phyloP scores from a whole-genome alignment of 495 filamentous ascomycete species.

The Neurospora hispaniola region DNA sequence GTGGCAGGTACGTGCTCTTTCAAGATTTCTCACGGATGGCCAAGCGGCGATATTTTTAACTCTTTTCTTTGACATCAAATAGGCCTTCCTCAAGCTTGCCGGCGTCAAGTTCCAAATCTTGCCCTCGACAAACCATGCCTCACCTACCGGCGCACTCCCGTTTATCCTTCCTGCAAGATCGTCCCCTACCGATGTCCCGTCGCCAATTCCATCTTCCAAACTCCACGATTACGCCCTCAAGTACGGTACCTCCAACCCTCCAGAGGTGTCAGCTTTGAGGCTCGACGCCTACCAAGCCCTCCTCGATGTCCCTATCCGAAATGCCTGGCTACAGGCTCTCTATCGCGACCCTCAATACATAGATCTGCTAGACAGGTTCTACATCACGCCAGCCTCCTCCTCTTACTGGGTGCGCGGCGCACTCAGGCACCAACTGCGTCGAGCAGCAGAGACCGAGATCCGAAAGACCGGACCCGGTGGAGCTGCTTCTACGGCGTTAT shows the following conservation, averaged over 20 bases:
- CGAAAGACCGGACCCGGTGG: slow-evolving; percentile 42
- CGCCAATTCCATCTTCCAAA: slow-evolving; percentile 52
- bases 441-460: slow-evolving; percentile 63
- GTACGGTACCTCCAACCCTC: slow-evolving; percentile 8
- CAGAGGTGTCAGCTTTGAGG: slow-evolving; percentile 21
- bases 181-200: slow-evolving; percentile 9
- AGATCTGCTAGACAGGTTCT: slow-evolving; percentile 53
- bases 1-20: slow-evolving; percentile 66
- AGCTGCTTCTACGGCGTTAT: background rate
- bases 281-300: slow-evolving; percentile 74
- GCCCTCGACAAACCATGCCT: slow-evolving; percentile 85
- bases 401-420: slow-evolving; percentile 50
- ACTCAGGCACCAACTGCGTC: slow-evolving; percentile 53
- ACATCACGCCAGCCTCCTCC: slow-evolving; percentile 53
- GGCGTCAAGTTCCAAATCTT: slow-evolving; percentile 56
- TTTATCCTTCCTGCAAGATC: slow-evolving; percentile 60
- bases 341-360: slow-evolving; percentile 61
- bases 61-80: slow-evolving; percentile 1
- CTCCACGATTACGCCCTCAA: slow-evolving; percentile 58
- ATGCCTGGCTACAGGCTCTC: slow-evolving; percentile 75
- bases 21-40: background rate
- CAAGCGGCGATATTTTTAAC: background rate
- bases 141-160: slow-evolving; percentile 74
- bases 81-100: slow-evolving; percentile 80
- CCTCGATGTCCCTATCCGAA: slow-evolving; percentile 69